These are phyloP conservation scores for Verbascum thapsus DNA, from an alignment of 257 asterid genomes.

Conservation along the genomic window DNA sequence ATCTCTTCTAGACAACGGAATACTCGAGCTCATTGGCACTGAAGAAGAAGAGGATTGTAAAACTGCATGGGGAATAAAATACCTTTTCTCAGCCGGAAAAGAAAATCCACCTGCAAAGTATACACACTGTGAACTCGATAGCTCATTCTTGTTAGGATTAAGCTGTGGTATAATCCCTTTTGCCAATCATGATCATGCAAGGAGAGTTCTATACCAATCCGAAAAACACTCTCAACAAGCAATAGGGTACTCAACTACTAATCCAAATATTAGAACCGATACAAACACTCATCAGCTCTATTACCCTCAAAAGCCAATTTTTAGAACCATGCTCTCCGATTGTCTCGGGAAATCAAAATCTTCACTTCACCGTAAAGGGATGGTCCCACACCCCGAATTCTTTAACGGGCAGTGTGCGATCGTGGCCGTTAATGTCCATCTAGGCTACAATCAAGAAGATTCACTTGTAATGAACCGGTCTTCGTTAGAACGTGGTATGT, in stretches of 20 bases:
- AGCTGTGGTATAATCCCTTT: constrained; percentile 92
- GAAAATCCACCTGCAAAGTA: constrained; percentile 66
- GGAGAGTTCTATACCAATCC: constrained; percentile 86
- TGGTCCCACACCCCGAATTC: constrained; percentile 81
- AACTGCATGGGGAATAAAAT: constrained; percentile 80
- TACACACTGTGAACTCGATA: constrained; percentile 85
- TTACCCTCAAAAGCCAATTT: constrained; percentile 90
- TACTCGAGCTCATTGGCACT: constrained; percentile 81
- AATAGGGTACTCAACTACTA: constrained; percentile 75
- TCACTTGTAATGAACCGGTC: constrained; percentile 93
- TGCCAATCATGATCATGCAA: constrained; percentile 89
- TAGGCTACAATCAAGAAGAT: constrained; percentile 94
- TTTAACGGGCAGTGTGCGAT: constrained; percentile 93
- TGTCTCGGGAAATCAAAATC: constrained; percentile 72
- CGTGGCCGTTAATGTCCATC: constrained; percentile 92
- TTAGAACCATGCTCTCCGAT: constrained; percentile 72
- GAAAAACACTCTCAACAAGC: constrained; percentile 99
- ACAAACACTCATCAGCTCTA: constrained; percentile 79
- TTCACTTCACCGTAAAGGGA: constrained; percentile 50
- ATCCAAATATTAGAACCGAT: constrained; percentile 67
- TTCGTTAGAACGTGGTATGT: constrained; percentile 95
- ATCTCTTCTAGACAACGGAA: constrained; percentile 64
- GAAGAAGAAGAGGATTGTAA: constrained; percentile 95
- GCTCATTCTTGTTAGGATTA: constrained; percentile 76
- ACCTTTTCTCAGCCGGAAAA: constrained; percentile 54